These are phyloP conservation scores for Digitaria exilis DNA, from an alignment of 202 grass and related monocot species.

Conservation along the genomic window DNA sequence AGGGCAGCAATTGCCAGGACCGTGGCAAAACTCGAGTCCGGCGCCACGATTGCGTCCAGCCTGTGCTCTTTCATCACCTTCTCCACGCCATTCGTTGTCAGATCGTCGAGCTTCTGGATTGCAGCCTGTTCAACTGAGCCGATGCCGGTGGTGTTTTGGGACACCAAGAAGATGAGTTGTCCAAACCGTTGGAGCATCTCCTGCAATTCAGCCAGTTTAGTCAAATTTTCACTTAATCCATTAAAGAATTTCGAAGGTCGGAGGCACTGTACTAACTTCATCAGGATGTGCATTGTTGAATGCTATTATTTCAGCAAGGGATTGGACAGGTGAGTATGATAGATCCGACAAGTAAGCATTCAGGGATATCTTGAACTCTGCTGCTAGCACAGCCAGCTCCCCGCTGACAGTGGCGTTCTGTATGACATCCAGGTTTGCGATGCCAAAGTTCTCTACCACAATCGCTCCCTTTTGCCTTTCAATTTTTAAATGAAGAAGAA, in stretches of 20 bases:
- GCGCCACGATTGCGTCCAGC: conserved; percentile 55
- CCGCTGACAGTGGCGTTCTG: conserved; percentile 20
- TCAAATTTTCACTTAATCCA: neutral
- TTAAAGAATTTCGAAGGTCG: neutral
- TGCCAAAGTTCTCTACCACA: conserved; percentile 50
- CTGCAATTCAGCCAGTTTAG: conserved; percentile 42
- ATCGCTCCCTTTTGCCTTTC: conserved; percentile 41
- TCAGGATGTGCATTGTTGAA: conserved; percentile 38
- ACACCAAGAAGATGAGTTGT: conserved; percentile 34
- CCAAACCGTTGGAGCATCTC: conserved; percentile 53
- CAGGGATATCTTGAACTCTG: conserved; percentile 63
- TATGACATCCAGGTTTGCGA: conserved; percentile 40
- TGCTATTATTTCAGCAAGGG: conserved; percentile 38
- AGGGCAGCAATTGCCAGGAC: conserved; percentile 43
- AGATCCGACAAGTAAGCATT: conserved; percentile 50
- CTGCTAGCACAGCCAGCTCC: conserved; percentile 19
- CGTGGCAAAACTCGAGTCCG: neutral
- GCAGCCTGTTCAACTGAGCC: conserved; percentile 38
- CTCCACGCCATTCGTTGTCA: conserved; percentile 41
- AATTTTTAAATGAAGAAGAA: neutral
- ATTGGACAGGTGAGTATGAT: conserved; percentile 41
- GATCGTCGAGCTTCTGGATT: conserved; percentile 31
- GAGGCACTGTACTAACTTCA: conserved; percentile 17
- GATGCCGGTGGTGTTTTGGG: conserved; percentile 51
- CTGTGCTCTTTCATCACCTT: conserved; percentile 41